Evolutionary conservation across 2,329 filamentous ascomycete species (phyloP).

Genomic region (Cadophora malorum): DNA sequence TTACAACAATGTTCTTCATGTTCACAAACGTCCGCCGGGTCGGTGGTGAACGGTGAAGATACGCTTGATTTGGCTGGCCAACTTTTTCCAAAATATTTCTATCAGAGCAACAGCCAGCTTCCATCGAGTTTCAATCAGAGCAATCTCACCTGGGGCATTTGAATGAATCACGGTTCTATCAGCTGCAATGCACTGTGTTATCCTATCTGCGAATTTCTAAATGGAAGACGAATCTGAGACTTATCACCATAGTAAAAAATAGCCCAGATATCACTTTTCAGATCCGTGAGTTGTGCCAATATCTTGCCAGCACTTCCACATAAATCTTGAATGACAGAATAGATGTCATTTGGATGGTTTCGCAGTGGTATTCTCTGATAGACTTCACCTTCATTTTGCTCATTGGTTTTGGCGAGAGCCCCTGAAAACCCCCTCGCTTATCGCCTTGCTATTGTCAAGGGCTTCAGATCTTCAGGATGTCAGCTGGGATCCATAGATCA

Average conservation of each 20-base stretch:
- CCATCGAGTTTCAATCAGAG: too few relatives aligned
- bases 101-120: too few relatives aligned
- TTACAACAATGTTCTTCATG: neutral
- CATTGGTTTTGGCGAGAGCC: neutral
- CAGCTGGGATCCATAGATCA: too few relatives aligned
- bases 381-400: neutral
- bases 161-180: too few relatives aligned
- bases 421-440: slow-evolving; percentile 1
- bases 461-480: neutral
- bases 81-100: neutral
- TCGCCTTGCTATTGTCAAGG: neutral
- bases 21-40: neutral
- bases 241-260: neutral
- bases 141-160: too few relatives aligned
- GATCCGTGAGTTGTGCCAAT: too few relatives aligned
- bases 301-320: neutral
- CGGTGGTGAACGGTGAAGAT: neutral
- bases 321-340: neutral
- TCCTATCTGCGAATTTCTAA: too few relatives aligned
- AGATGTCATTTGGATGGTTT: neutral
- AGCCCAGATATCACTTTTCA: neutral
- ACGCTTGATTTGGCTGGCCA: neutral
- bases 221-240: too few relatives aligned
- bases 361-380: neutral
- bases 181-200: too few relatives aligned